Percentiles rank a stretch among this genome's conserved stretches.
Conservation (phyloP, 257 asterid genomes). For the Solanum virginianum region DNA sequence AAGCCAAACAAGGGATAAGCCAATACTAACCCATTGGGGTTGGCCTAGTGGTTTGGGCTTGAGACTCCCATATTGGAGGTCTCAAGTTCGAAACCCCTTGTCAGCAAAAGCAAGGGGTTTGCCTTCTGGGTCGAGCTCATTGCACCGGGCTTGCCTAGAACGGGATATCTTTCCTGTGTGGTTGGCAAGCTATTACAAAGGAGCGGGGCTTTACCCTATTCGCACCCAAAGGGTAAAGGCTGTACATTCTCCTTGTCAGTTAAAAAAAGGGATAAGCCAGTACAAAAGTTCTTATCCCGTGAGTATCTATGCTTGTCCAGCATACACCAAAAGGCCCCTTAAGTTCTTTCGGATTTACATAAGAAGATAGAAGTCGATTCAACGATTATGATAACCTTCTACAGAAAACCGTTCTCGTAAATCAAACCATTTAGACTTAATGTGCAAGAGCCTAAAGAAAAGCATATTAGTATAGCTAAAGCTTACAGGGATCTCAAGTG, state of each 20-base stretch:
- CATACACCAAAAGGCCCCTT: neutral
- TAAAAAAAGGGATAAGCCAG: neutral
- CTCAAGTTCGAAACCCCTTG: too few species aligned
- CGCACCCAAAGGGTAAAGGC: too few species aligned
- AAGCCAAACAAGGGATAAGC: neutral
- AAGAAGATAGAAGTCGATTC: neutral
- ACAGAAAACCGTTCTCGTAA: neutral
- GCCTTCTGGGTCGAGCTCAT: too few species aligned
- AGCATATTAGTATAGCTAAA: neutral
- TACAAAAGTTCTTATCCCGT: neutral
- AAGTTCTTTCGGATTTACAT: neutral
- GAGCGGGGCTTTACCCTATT: too few species aligned
- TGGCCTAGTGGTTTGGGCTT: too few species aligned
- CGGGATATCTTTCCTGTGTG: too few species aligned
- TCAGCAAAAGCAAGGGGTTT: too few species aligned
- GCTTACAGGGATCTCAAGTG: slow-evolving; percentile 69
- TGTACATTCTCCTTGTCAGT: too few species aligned
- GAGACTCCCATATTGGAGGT: too few species aligned
- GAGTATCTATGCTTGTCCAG: neutral
- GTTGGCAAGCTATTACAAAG: too few species aligned
- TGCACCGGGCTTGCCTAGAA: too few species aligned
- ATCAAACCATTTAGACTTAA: neutral
- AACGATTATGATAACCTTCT: neutral
- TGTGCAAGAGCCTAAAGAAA: neutral
- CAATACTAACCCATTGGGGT: neutral